Conservation (phyloP, 2,329 filamentous ascomycete species). For the Alternaria atra region DNA sequence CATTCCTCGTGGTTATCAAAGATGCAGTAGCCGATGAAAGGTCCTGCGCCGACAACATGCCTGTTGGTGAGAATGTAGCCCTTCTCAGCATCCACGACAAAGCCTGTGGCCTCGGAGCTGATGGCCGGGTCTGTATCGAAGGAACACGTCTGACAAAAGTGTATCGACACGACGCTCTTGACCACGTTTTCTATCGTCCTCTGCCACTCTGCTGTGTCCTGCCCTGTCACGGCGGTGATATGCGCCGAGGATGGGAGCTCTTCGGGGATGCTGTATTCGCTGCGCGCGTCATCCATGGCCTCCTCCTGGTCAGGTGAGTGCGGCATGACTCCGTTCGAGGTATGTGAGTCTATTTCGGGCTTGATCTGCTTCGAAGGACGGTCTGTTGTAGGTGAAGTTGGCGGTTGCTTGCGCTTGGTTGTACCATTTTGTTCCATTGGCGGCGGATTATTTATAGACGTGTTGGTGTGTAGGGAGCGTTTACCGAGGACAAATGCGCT, state of each 20-base stretch:
- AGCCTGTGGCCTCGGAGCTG: slow-evolving; percentile 95
- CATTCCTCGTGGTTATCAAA: slow-evolving; percentile 99
- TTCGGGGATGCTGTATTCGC: slow-evolving; percentile 54
- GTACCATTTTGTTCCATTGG: slow-evolving; percentile 61
- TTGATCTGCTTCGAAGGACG: slow-evolving; percentile 65
- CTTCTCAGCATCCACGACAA: slow-evolving; percentile 93
- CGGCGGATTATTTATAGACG: slow-evolving; percentile 17
- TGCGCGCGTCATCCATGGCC: slow-evolving; percentile 44
- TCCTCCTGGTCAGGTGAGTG: slow-evolving; percentile 35
- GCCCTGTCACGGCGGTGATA: slow-evolving; percentile 56
- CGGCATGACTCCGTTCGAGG: slow-evolving; percentile 42
- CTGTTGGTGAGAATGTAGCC: slow-evolving; percentile 70
- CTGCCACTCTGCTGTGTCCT: slow-evolving; percentile 88
- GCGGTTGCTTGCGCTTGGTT: slow-evolving; percentile 66
- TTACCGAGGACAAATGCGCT: slow-evolving; percentile 17
- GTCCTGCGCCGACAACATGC: slow-evolving; percentile 93
- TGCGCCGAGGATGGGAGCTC: slow-evolving; percentile 40
- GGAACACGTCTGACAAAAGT: slow-evolving; percentile 96
- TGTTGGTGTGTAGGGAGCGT: slow-evolving; percentile 11
- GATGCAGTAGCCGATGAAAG: slow-evolving; percentile 97
- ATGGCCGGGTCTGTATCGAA: slow-evolving; percentile 97
- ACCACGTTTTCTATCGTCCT: slow-evolving; percentile 94
- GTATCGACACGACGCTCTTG: slow-evolving; percentile 95
- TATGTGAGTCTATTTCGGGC: slow-evolving; percentile 56
- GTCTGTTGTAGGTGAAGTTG: slow-evolving; percentile 56